Percentiles rank a stretch among this genome's conserved stretches.
phyloP scores from a whole-genome alignment of 2,329 filamentous ascomycete species.

The Microsporum ferrugineum region DNA sequence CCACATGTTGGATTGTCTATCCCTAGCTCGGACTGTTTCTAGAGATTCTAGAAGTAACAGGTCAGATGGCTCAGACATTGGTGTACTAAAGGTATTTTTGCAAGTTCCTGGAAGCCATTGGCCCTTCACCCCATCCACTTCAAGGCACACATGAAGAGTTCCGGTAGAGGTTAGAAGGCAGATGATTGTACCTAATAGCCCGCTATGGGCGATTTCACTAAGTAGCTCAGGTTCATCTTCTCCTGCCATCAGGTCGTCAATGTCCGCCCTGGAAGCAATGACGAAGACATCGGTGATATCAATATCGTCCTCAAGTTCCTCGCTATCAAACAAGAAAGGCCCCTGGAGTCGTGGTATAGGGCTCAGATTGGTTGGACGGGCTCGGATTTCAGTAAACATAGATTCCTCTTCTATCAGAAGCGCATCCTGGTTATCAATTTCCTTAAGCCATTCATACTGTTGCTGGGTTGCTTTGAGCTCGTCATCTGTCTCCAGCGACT shows the following conservation, averaged over 20 bases:
- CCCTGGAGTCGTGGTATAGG: constrained; percentile 51
- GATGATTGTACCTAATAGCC: constrained; percentile 46
- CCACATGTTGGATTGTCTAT: constrained; percentile 27
- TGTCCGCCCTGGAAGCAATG: constrained; percentile 42
- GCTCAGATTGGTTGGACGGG: constrained; percentile 43
- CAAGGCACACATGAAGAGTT: constrained; percentile 48
- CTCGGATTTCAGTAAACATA: constrained; percentile 42
- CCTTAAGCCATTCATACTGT: constrained; percentile 49
- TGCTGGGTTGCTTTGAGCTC: constrained; percentile 40
- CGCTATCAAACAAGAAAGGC: constrained; percentile 45
- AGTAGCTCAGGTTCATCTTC: constrained; percentile 34
- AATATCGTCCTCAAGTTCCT: constrained; percentile 41
- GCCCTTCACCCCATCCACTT: constrained; percentile 50
- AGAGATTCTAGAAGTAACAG: constrained; percentile 36
- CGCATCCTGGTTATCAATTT: constrained; percentile 43
- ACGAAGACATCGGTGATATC: constrained; percentile 52
- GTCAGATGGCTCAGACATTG: constrained; percentile 32
- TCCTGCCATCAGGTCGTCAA: constrained; percentile 41
- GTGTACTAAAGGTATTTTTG: constrained; percentile 31
- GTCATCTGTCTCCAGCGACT: constrained; percentile 32
- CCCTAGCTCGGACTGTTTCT: constrained; percentile 27
- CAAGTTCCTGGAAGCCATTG: constrained; percentile 48
- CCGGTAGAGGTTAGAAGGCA: constrained; percentile 47
- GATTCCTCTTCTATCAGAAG: constrained; percentile 26
- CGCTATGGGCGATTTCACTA: constrained; percentile 37